These are phyloP conservation scores for Balamuthia mandrillaris DNA, from an alignment of 208 protist species.

Conservation along the genomic window DNA sequence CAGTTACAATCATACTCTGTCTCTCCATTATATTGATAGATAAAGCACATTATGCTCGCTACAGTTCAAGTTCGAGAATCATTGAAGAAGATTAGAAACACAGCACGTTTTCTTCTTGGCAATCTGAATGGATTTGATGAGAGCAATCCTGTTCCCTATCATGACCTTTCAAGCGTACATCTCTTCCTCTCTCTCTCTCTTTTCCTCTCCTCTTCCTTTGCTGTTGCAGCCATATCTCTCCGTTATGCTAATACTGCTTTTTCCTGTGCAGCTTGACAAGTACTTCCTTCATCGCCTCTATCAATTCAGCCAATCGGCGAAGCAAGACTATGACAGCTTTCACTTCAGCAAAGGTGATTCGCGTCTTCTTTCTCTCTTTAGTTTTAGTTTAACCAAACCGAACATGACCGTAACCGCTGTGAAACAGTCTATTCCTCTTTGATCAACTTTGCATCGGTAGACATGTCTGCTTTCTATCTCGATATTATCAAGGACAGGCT, in stretches of 20 bases:
- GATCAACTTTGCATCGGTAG: slow-evolving; percentile 39
- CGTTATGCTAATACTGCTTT: too few species aligned
- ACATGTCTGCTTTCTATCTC: slow-evolving; percentile 79
- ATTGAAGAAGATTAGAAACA: slow-evolving; percentile 42
- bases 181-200: too few species aligned
- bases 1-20: too few species aligned
- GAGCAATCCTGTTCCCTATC: slow-evolving; percentile 37
- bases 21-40: too few species aligned
- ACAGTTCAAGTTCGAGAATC: too few species aligned
- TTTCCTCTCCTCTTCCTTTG: too few species aligned
- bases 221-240: too few species aligned
- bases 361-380: too few species aligned
- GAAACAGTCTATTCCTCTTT: background rate
- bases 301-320: background rate
- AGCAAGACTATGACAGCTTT: slow-evolving; percentile 49
- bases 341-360: slow-evolving; percentile 43
- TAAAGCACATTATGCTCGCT: too few species aligned
- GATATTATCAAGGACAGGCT: slow-evolving; percentile 74
- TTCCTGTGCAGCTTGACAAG: too few species aligned
- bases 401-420: background rate
- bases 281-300: slow-evolving; percentile 49
- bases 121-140: slow-evolving; percentile 42
- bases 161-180: slow-evolving; percentile 45
- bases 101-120: slow-evolving; percentile 49
- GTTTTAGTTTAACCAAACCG: background rate